Percentiles rank a stretch among this genome's conserved stretches.
Conservation (phyloP, 1,284 basidiomycete species). For the Cryptococcus maquisensis region DNA sequence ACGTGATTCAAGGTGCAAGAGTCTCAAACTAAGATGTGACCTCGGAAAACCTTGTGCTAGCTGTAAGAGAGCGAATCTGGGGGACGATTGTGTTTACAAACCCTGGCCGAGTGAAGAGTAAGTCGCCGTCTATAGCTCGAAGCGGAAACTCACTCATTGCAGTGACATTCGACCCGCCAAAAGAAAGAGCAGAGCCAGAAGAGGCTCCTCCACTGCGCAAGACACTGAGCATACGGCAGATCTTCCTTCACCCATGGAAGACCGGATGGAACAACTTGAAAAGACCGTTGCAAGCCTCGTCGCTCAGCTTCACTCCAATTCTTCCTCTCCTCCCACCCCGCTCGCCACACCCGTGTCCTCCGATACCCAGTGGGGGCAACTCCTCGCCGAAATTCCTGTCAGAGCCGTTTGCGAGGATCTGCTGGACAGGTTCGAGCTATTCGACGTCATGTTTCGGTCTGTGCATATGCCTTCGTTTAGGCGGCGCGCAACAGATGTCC, state of each 20-base stretch:
- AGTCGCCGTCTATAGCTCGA: background rate
- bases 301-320: background rate
- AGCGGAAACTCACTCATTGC: background rate
- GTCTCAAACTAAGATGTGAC: slow-evolving; percentile 9
- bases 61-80: slow-evolving; percentile 4
- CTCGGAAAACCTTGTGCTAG: slow-evolving; percentile 4
- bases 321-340: background rate
- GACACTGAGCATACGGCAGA: too few species aligned
- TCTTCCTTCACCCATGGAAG: background rate
- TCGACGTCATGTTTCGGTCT: slow-evolving; percentile 1
- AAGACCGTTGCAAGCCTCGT: background rate
- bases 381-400: slow-evolving; percentile 1
- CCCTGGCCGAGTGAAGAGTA: slow-evolving; percentile 2
- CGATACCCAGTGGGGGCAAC: slow-evolving; percentile 2
- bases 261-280: slow-evolving; percentile 1
- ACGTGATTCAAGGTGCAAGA: slow-evolving; percentile 11
- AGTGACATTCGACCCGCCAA: background rate
- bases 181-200: too few species aligned
- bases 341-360: background rate
- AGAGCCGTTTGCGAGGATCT: background rate
- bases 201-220: too few species aligned
- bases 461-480: slow-evolving; percentile 4
- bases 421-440: background rate
- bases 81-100: slow-evolving; percentile 5
- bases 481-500: background rate